A percentile compares a stretch with the other conserved stretches of the same genome.
These are phyloP conservation scores for Nannochloropsis gaditana DNA, from an alignment of 108 stramenopile genomes.

Conservation along the genomic window DNA sequence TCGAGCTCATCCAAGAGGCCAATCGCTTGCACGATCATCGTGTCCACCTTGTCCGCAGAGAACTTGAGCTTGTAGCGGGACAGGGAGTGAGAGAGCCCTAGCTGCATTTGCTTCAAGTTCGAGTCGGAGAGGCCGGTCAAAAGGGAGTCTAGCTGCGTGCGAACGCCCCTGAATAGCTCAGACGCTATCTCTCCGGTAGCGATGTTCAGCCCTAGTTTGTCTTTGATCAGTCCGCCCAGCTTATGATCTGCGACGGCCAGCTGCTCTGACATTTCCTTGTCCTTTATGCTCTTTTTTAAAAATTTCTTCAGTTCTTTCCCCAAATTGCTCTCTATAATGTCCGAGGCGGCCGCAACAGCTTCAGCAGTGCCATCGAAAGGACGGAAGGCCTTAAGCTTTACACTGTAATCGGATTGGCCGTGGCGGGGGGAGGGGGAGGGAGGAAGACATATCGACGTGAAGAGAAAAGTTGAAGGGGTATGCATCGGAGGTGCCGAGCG, in stretches of 20 bases:
- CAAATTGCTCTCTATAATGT: conserved; percentile 86
- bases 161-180: conserved; percentile 92
- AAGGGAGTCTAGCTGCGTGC: conserved; percentile 78
- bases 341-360: conserved; percentile 86
- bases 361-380: conserved; percentile 95
- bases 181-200: conserved; percentile 69
- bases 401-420: conserved; percentile 12
- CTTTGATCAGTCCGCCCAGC: conserved; percentile 83
- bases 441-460: neutral
- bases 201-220: conserved; percentile 83
- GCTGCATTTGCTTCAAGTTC: conserved; percentile 70
- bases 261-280: conserved; percentile 60
- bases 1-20: conserved; percentile 98
- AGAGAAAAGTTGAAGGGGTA: neutral
- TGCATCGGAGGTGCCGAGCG: neutral
- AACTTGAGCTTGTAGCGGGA: conserved; percentile 99
- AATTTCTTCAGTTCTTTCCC: conserved; percentile 87
- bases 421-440: neutral
- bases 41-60: conserved; percentile 98
- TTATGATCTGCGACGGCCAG: conserved; percentile 89
- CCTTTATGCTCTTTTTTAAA: conserved; percentile 78
- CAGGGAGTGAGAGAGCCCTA: conserved; percentile 91
- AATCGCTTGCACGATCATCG: conserved; percentile 99
- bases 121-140: conserved; percentile 55
- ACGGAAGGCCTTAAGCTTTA: conserved; percentile 83